Conservation (phyloP, 257 asterid genomes). For the Cordia subcordata region DNA sequence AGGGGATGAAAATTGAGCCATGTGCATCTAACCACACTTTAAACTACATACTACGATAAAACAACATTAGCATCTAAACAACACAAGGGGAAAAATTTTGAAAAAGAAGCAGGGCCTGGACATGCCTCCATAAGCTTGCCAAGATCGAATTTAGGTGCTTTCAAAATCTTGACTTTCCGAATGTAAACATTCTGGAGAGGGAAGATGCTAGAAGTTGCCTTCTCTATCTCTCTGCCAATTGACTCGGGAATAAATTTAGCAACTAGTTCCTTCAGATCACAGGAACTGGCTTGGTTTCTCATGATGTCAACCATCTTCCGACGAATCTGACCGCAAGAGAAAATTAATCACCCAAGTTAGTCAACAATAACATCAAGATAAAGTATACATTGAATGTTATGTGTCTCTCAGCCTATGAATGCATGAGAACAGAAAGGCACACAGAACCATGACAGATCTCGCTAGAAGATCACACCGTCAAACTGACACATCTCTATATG, state of each 20-base stretch:
- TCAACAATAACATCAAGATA: background rate
- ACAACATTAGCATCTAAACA: background rate
- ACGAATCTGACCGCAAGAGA: conserved; percentile 34
- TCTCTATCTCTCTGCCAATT: conserved; percentile 37
- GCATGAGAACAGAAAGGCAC: background rate
- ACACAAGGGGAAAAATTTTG: background rate
- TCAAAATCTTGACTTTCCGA: conserved; percentile 34
- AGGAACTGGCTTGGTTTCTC: conserved; percentile 31
- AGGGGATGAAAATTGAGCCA: background rate
- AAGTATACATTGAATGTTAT: too few relatives aligned
- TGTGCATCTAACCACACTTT: too few relatives aligned
- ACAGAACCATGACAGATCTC: conserved; percentile 31
- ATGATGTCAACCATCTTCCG: conserved; percentile 34
- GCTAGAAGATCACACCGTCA: conserved; percentile 25
- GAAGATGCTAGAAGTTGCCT: conserved; percentile 36
- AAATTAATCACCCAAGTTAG: background rate
- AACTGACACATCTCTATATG: too few relatives aligned
- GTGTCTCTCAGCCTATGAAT: background rate
- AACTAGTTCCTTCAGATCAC: conserved; percentile 38
- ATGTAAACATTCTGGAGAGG: conserved; percentile 36
- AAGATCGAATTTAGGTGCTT: conserved; percentile 35
- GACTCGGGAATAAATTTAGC: conserved; percentile 34
- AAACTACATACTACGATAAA: background rate
- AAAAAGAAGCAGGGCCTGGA: background rate
- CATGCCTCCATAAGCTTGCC: conserved; percentile 38